Evolutionary conservation across 225 moss, liverwort and hornwort species (phyloP).

Genomic region (Pseudoscleropodium purum): DNA sequence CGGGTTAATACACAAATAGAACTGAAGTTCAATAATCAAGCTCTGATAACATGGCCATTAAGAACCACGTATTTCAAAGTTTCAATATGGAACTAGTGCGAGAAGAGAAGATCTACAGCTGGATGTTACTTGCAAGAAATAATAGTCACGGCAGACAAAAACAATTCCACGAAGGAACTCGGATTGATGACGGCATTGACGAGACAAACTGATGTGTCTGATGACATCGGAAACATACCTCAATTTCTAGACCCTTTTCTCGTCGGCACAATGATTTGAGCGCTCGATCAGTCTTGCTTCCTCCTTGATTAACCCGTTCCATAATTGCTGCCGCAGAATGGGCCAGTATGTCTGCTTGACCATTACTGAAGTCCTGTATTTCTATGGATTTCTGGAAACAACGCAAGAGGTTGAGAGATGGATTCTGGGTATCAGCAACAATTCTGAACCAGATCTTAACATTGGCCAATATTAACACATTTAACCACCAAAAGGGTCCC

Average conservation of each 20-base stretch:
- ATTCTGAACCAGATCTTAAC: background rate
- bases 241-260: conserved; percentile 52
- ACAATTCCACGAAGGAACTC: background rate
- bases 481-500: background rate
- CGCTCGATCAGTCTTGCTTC: conserved; percentile 52
- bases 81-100: background rate
- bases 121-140: background rate
- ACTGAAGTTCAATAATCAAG: background rate
- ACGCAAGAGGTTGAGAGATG: background rate
- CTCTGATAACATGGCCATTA: background rate
- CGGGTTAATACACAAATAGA: background rate
- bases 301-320: conserved; percentile 52
- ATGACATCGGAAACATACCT: conserved; percentile 11
- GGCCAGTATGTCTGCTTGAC: conserved; percentile 51
- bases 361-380: conserved; percentile 47
- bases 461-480: background rate
- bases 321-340: conserved; percentile 47
- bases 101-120: background rate
- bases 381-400: conserved; percentile 47
- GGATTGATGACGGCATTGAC: background rate
- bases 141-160: background rate
- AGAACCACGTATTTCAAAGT: background rate
- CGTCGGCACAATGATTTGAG: conserved; percentile 55
- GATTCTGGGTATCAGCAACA: background rate
- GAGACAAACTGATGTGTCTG: background rate